phyloP scores from a whole-genome alignment of 2,329 filamentous ascomycete genomes.

The Diaporthe sp. region DNA sequence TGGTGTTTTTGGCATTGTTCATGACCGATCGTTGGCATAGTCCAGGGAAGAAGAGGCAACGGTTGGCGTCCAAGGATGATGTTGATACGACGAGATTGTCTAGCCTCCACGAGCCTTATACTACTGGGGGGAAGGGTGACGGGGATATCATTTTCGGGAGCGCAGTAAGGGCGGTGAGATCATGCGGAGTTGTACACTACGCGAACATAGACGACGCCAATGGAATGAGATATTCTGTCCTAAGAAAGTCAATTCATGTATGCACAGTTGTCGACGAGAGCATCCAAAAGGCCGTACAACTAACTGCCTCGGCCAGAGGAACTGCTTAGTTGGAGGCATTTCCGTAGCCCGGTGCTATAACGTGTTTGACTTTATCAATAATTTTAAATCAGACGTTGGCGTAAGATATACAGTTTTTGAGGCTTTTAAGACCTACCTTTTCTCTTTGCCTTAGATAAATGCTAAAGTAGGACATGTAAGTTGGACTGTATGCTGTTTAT shows the following conservation, averaged over 20 bases:
- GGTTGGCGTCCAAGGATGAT: slow-evolving; percentile 32
- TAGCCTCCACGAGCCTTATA: slow-evolving; percentile 11
- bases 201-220: slow-evolving; percentile 30
- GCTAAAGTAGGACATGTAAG: background rate
- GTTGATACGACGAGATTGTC: slow-evolving; percentile 31
- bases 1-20: slow-evolving; percentile 39
- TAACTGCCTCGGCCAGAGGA: background rate
- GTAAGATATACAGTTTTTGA: no score
- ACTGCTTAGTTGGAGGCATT: background rate
- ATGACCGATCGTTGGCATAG: slow-evolving; percentile 30
- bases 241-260: background rate
- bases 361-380: background rate
- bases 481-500: background rate
- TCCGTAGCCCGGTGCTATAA: background rate
- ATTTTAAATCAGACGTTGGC: background rate
- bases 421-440: no score
- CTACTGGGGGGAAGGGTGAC: slow-evolving; percentile 7
- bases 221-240: slow-evolving; percentile 21
- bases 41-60: slow-evolving; percentile 31
- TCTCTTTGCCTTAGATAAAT: background rate
- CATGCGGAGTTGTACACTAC: slow-evolving; percentile 26
- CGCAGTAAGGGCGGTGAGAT: slow-evolving; percentile 2
- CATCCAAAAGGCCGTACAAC: background rate
- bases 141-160: slow-evolving; percentile 7
- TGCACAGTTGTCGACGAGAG: background rate